phyloP scores from a whole-genome alignment of 2,329 filamentous ascomycete species.

The Ophiostoma tasmaniense region DNA sequence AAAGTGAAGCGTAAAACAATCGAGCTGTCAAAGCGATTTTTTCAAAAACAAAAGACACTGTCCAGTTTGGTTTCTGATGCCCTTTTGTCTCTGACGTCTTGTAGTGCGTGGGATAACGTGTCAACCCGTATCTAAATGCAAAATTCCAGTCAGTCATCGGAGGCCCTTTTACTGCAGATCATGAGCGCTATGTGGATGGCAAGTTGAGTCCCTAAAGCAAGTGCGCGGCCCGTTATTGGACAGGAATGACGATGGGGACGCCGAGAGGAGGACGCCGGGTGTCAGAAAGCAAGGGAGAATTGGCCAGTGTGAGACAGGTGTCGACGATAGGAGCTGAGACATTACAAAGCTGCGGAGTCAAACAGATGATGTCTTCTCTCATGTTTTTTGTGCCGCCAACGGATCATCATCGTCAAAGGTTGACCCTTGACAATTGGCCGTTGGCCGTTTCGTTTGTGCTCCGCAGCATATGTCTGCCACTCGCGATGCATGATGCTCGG shows the following conservation, averaged over 20 bases:
- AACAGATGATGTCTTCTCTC: not conserved
- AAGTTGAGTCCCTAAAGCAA: not conserved
- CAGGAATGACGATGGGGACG: not conserved
- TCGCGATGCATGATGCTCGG: not conserved
- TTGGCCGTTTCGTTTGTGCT: not conserved
- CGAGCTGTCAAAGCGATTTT: constrained; percentile 3
- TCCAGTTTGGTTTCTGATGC: not conserved
- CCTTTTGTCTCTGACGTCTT: not conserved
- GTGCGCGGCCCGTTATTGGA: not conserved
- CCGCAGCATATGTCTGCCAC: not conserved
- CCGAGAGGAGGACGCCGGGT: constrained; percentile 5
- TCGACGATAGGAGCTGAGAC: constrained; percentile 14
- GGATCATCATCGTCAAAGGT: not conserved
- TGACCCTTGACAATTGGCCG: not conserved
- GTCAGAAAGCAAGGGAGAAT: constrained; percentile 10
- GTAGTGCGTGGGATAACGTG: not conserved
- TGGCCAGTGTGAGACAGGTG: constrained; percentile 10
- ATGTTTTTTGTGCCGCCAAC: not conserved
- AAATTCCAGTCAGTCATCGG: not conserved
- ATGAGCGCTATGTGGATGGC: not conserved
- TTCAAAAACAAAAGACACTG: not conserved
- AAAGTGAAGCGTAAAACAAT: not conserved
- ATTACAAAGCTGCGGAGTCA: constrained; percentile 7
- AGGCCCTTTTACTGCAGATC: not conserved
- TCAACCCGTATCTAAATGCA: not conserved